Base-by-base conservation (phyloP, 1,284 basidiomycete species). In the Boletus smithii region DNA sequence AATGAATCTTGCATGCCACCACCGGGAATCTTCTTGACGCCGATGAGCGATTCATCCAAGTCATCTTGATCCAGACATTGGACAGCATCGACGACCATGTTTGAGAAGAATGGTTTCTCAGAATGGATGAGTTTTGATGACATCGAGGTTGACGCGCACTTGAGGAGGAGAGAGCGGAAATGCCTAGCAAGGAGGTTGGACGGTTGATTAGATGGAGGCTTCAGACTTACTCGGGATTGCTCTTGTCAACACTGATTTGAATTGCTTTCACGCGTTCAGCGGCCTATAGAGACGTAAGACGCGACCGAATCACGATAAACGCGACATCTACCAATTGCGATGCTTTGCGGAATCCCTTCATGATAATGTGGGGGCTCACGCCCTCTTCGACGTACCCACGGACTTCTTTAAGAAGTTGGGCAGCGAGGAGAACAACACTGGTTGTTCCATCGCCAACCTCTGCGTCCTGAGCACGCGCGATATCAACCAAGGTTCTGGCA, bases 371-470 rank as follows among this genome's bases (percentile, higher is more conserved):
- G 29, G 95, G 91, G 66, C 91, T 97, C 44, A 99, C 92, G 50
- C 94, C 95, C 63, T 99, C 97, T 71, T 99, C 97, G 57, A 99
- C 88, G 65, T 91, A 95, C 9, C 81, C 81, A 59, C 88, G 83
- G 38, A 95, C 80, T 72, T 98, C 95, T 71, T 97, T 97, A 57
- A 99, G 72, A 44, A 99, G 75, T 69, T 99, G 95, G 0, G 94
- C 91, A 8, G 97, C 95, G 41, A 97, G 76, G 9, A 99, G 76
- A 4, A 95, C 91, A 6, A 99, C 97, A 63, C 85, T 93, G 5
- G 97, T 99, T 0, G 97, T 99, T 31, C 95, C 95, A 72, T 99
- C 95, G 44, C 95, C 95, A 40, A 99, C 93, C 70, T 99, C 95
- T 16, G 95, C 95, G 67, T 99, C 95, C 69, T 99, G 95, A 7